These are phyloP conservation scores for Colletotrichum australisinense DNA, from an alignment of 2,329 filamentous ascomycete genomes.

Conservation along the genomic window DNA sequence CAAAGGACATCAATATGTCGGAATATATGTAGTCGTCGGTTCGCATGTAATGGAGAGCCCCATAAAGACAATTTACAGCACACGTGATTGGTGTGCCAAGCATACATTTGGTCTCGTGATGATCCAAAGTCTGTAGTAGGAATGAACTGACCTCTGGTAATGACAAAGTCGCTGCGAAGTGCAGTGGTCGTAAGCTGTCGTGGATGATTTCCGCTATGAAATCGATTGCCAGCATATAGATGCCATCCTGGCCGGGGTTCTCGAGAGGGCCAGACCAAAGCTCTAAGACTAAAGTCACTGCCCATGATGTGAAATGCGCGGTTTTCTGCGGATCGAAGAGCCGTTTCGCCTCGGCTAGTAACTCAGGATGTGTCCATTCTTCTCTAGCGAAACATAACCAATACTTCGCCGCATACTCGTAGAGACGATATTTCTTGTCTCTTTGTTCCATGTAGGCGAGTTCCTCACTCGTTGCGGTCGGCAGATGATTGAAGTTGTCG, in stretches of 20 bases:
- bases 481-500: background rate
- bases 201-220: background rate
- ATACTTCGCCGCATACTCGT: rapidly evolving
- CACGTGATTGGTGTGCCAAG: background rate
- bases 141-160: background rate
- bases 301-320: background rate
- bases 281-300: background rate
- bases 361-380: background rate
- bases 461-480: background rate
- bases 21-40: too few relatives aligned
- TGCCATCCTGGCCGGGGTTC: rapidly evolving
- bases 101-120: background rate
- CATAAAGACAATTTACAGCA: background rate
- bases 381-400: background rate
- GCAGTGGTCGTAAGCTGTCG: background rate
- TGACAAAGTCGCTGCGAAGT: background rate
- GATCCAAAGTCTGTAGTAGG: background rate
- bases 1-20: too few relatives aligned
- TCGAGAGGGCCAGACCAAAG: rapidly evolving
- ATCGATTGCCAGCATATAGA: rapidly evolving
- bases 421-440: rapidly evolving
- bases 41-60: too few relatives aligned
- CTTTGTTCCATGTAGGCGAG: background rate
- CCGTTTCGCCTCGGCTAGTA: background rate
- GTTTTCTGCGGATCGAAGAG: background rate